These are phyloP conservation scores for Beta lomatogona DNA, from an alignment of 179 eudicot species.

Conservation along the genomic window DNA sequence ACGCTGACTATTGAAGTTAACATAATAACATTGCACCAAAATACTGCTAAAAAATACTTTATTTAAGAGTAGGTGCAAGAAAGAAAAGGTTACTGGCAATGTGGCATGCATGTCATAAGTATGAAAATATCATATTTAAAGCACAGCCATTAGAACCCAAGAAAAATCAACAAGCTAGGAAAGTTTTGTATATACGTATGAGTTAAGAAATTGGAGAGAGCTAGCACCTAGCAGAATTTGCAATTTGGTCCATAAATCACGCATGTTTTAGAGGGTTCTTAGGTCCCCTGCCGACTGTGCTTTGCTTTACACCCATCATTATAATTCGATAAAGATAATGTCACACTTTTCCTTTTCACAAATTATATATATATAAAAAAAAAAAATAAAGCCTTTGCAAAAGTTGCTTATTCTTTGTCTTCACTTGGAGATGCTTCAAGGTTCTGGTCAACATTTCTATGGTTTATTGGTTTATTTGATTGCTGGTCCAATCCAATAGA, in stretches of 20 bases:
- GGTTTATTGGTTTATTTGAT: background rate
- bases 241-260: constrained; percentile 33
- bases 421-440: background rate
- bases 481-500: background rate
- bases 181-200: background rate
- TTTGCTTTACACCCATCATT: constrained; percentile 9
- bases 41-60: background rate
- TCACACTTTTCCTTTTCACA: background rate
- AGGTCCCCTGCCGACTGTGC: constrained; percentile 19
- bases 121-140: background rate
- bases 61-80: background rate
- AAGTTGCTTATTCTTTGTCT: background rate
- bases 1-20: too few species aligned
- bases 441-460: background rate
- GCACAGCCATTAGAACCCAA: background rate
- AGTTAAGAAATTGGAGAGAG: background rate
- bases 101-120: constrained; percentile 3
- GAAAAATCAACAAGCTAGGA: background rate
- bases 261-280: constrained; percentile 28
- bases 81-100: background rate
- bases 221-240: background rate
- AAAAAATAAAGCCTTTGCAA: background rate
- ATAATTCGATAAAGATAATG: constrained; percentile 6
- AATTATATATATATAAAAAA: background rate
- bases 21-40: background rate